Conservation (phyloP, 495 filamentous ascomycete species). For the Trichoderma asperelloides region DNA sequence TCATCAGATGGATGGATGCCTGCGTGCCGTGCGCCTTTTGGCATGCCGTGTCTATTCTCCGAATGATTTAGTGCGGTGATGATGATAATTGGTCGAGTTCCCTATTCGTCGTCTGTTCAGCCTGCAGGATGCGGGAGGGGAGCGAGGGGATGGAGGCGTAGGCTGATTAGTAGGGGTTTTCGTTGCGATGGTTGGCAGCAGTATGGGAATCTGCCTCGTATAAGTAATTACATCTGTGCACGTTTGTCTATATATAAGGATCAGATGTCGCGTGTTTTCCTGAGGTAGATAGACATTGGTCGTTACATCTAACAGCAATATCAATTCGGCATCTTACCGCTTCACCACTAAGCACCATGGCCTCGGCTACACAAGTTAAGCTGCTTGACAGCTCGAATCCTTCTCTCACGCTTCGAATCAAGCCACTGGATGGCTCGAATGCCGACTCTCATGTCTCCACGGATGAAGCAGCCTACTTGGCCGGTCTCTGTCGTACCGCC, state of each 20-base stretch:
- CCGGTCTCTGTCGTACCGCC: slow-evolving; percentile 6
- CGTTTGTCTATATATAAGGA: background rate
- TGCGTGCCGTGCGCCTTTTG: background rate
- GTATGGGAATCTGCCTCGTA: background rate
- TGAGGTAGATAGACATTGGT: background rate
- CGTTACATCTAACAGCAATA: background rate
- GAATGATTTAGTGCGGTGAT: background rate
- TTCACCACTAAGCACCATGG: background rate
- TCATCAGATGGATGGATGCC: background rate
- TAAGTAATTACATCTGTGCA: background rate
- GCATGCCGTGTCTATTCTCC: background rate
- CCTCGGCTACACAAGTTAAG: background rate
- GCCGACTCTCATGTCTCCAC: background rate
- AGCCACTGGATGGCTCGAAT: background rate
- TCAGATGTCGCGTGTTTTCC: background rate
- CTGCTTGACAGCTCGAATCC: slow-evolving; percentile 1
- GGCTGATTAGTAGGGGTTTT: background rate
- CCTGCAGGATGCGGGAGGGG: background rate
- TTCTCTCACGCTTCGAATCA: background rate
- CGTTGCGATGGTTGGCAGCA: background rate
- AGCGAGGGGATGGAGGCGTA: background rate
- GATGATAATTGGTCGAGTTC: background rate
- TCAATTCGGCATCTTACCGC: background rate
- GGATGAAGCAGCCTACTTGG: slow-evolving; percentile 3
- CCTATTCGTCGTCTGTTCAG: background rate